Base-by-base conservation (phyloP, 805 yeast species). In the Maudiozyma pseudohumilis region DNA sequence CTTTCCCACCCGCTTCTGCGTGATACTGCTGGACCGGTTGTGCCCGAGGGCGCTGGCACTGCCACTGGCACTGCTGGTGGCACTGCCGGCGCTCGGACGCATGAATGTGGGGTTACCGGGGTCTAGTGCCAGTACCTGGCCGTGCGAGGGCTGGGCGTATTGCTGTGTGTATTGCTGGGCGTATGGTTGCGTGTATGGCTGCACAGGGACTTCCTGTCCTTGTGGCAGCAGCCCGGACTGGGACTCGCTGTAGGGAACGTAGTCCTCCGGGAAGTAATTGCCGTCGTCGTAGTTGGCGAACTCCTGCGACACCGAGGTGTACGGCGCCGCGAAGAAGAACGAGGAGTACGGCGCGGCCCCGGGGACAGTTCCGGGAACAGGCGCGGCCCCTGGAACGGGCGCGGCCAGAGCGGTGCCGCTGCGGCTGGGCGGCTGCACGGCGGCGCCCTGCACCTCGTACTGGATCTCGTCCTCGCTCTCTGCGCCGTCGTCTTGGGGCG, bases 241-340 rank as follows among this genome's bases (percentile, higher is more conserved):
- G 10, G 12, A 25, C 5, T 31, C 34, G 5, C 15, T 21, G 15
- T 31, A 24, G 15, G 35, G 28, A 18, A 44, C 39, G 34, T 44
- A 47, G 9, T 46, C 44, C 21, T 47, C 50, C 19, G 48, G 55
- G 23, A 35, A 41, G 19, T 35, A 40, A 6, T 44, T 49, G 15
- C 36, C 41, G 6, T 38, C 15, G 35, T 29, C 45, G 38, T 34
- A 35, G 29, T 22, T 35, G 19, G 19, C 40, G 34, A 29, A 36
- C 31, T 21, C 38, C 19, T 35, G 38, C n/a, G 38, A 31, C 12
- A 18, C 25, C 21, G 25, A 8, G 16, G 15, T 20, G 16, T 20
- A 34, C 9, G 37, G 37, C 21, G 28, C 8, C 16, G 29, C 32
- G 10, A n/a, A 25, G 13, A 24, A 34, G 16, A 23, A 34, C 3